These are phyloP conservation scores for Coemansia guatemalensis DNA, from an alignment of 192 early-diverging fungal species.

Conservation along the genomic window DNA sequence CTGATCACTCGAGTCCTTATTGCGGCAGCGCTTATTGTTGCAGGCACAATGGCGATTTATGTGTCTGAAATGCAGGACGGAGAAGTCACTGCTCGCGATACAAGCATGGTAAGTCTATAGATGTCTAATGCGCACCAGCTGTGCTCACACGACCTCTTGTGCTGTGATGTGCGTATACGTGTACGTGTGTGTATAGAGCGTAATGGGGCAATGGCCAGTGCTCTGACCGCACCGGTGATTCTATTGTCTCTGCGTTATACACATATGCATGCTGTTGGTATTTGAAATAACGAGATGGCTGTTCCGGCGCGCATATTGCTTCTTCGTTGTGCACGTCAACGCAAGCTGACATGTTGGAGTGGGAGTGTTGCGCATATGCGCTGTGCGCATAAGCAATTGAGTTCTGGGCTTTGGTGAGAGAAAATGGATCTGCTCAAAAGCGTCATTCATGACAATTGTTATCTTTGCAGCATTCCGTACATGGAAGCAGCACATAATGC, in stretches of 20 bases:
- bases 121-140: neutral
- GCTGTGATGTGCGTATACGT: neutral
- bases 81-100: conserved; percentile 66
- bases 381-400: neutral
- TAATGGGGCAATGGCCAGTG: neutral
- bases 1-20: conserved; percentile 76
- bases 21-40: conserved; percentile 77
- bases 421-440: neutral
- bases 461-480: neutral
- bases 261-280: neutral
- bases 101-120: conserved; percentile 78
- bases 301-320: neutral
- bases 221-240: neutral
- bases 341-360: too few species aligned
- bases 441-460: neutral
- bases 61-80: conserved; percentile 76
- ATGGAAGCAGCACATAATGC: neutral
- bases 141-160: neutral
- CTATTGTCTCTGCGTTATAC: neutral
- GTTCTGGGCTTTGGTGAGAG: neutral
- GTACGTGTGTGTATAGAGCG: neutral
- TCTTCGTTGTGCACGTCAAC: neutral
- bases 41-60: conserved; percentile 83
- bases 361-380: neutral
- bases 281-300: neutral